Evolutionary conservation across 768 basidiomycete species (phyloP), one percentile per base, ranked within the genome.

Genomic region (Artomyces pyxidatus): DNA sequence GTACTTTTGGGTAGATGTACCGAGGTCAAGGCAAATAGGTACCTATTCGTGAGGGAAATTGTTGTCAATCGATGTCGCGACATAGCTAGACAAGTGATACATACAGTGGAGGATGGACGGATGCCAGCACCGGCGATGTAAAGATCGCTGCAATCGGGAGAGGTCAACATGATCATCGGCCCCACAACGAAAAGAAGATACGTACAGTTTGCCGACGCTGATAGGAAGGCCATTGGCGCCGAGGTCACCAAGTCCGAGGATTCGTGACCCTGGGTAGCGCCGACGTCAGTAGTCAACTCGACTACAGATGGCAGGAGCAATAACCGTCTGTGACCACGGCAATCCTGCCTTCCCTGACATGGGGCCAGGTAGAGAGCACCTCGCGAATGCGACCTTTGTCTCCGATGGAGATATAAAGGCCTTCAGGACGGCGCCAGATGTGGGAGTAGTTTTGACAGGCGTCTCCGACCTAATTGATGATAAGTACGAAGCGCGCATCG

Each of bases 291-390:
- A n/a, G n/a, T n/a, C n/a, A n/a, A n/a, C n/a, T 27, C 14, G 21
- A 14, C 14, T 9, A 14, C 12, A 42, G 1, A 19, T 32, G 4
- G 7, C 21, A 14, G 28, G 25, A 17, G 23, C 26, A 63, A 72
- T 52, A 58, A 71, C 91, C 93, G 64, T 95, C 93, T 0, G 93
- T 96, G 21, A 96, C 91, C 38, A 97, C 93, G 46, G 81, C 79
- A 55, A 96, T 94, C 32, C 89, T 78, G 16, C 86, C 85, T 29
- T 88, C 81, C 43, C 81, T 72, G 50, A 81, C 66, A 50, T 72
- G 77, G 6, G 85, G 82, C 84, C 88, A 91, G 58, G 82, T 84
- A 38, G 69, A 65, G 32, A 94, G 69, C 49, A 94, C 78, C 52
- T 72, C 65, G 39, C 78, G 71, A 57, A 94, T 85, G 38, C 78